phyloP scores from a whole-genome alignment of 257 asterid genomes.

The Jacaranda mimosifolia region DNA sequence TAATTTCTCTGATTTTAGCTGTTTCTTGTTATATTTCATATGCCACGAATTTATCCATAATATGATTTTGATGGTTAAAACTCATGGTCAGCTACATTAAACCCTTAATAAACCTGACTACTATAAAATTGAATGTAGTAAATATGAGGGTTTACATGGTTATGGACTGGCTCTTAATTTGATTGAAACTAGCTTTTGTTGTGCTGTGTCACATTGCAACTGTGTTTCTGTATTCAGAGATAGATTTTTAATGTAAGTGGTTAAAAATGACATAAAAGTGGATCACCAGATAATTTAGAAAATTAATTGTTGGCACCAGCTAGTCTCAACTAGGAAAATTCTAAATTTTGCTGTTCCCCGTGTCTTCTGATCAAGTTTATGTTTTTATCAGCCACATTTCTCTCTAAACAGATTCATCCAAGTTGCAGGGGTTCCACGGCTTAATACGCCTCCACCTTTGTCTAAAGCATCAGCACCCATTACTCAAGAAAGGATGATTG shows the following conservation, averaged over 20 bases:
- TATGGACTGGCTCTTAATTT: constrained; percentile 23
- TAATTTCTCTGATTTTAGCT: constrained; percentile 31
- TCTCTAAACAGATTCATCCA: constrained; percentile 34
- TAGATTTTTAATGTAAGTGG: constrained; percentile 17
- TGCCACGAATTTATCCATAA: constrained; percentile 11
- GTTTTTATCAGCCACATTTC: constrained; percentile 18
- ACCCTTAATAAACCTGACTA: not conserved
- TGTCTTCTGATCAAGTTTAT: constrained; percentile 11
- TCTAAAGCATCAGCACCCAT: constrained; percentile 52
- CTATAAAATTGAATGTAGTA: constrained; percentile 21
- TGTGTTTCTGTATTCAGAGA: not conserved
- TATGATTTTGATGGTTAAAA: constrained; percentile 10
- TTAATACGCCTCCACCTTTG: constrained; percentile 91
- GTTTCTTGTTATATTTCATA: constrained; percentile 14
- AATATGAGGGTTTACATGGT: constrained; percentile 26
- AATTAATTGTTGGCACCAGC: constrained; percentile 17
- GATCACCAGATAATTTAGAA: constrained; percentile 25
- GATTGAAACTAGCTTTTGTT: constrained; percentile 2
- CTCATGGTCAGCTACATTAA: constrained; percentile 29
- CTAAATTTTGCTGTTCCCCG: not conserved
- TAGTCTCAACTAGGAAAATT: constrained; percentile 15
- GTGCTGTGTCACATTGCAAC: constrained; percentile 15
- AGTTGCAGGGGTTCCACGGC: constrained; percentile 94
- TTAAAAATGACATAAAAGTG: not conserved
- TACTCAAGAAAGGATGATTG: constrained; percentile 61